These are phyloP conservation scores for Pestalotiopsis sp. DNA, from an alignment of 2,329 filamentous ascomycete species.

Conservation along the genomic window DNA sequence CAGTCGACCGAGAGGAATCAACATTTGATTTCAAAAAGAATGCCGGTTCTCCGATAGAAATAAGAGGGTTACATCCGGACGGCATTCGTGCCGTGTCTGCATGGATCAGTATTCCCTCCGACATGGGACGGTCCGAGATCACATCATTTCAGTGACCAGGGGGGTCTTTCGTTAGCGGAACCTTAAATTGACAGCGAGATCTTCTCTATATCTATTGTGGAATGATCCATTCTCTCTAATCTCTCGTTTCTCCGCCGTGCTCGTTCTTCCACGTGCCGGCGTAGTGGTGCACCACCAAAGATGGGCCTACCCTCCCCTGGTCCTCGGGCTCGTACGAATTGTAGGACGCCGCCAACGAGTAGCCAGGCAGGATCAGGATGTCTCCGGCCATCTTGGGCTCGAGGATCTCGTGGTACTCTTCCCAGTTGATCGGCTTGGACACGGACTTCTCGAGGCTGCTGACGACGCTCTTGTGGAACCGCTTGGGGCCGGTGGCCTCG, in stretches of 20 bases:
- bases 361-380: slow-evolving; percentile 24
- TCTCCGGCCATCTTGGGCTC: slow-evolving; percentile 24
- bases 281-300: slow-evolving; percentile 25
- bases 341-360: slow-evolving; percentile 20
- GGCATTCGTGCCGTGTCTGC: neutral
- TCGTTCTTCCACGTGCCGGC: slow-evolving; percentile 25
- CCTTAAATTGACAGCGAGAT: neutral
- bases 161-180: neutral
- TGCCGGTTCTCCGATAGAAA: no score
- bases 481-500: slow-evolving; percentile 20
- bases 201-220: neutral
- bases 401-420: slow-evolving; percentile 14
- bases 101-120: neutral
- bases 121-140: neutral
- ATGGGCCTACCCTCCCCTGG: slow-evolving; percentile 4
- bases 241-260: slow-evolving; percentile 19
- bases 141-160: neutral
- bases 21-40: no score
- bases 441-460: slow-evolving; percentile 13
- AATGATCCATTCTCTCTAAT: neutral
- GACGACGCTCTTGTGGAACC: slow-evolving; percentile 18
- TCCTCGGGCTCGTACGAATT: slow-evolving; percentile 21
- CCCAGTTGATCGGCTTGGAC: slow-evolving; percentile 1
- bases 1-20: no score
- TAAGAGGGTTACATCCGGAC: no score